phyloP scores from a whole-genome alignment of 768 basidiomycete genomes.

The Boletus rubescentipes region DNA sequence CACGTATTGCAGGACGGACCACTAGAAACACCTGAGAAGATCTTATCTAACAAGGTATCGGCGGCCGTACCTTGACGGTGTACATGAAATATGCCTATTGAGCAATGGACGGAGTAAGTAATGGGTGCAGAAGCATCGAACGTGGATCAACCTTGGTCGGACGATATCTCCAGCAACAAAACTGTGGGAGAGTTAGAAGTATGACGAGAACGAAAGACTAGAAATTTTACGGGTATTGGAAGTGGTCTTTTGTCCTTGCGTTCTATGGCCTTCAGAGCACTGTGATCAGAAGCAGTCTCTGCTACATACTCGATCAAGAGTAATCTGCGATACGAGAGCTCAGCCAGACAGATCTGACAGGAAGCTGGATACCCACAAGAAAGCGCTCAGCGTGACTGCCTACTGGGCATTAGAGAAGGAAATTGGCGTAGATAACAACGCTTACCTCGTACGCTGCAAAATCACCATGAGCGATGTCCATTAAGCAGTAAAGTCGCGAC shows the following conservation, averaged over 20 bases:
- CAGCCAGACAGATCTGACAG: not conserved
- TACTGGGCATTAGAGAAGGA: slow-evolving; percentile 32
- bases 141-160: slow-evolving; percentile 62
- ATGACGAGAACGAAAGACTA: not conserved
- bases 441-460: slow-evolving; percentile 65
- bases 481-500: slow-evolving; percentile 16
- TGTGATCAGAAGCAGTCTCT: slow-evolving; percentile 58
- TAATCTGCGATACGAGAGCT: slow-evolving; percentile 43
- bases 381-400: slow-evolving; percentile 84
- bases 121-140: not conserved
- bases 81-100: slow-evolving; percentile 83
- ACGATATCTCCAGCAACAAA: slow-evolving; percentile 80
- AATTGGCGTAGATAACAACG: slow-evolving; percentile 1
- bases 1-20: slow-evolving; percentile 88
- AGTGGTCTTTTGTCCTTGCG: slow-evolving; percentile 77
- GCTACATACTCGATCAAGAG: slow-evolving; percentile 87
- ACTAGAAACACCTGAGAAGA: slow-evolving; percentile 41
- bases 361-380: slow-evolving; percentile 55
- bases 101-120: slow-evolving; percentile 8
- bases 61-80: slow-evolving; percentile 62
- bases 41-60: not conserved
- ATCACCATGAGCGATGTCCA: slow-evolving; percentile 27
- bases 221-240: slow-evolving; percentile 59
- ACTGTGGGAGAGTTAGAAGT: slow-evolving; percentile 38
- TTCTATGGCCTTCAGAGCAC: slow-evolving; percentile 63